A percentile compares a stretch with the other conserved stretches of the same genome.
Evolutionary conservation across 768 basidiomycete genomes (phyloP).

Genomic region (Arthromyces matolae): DNA sequence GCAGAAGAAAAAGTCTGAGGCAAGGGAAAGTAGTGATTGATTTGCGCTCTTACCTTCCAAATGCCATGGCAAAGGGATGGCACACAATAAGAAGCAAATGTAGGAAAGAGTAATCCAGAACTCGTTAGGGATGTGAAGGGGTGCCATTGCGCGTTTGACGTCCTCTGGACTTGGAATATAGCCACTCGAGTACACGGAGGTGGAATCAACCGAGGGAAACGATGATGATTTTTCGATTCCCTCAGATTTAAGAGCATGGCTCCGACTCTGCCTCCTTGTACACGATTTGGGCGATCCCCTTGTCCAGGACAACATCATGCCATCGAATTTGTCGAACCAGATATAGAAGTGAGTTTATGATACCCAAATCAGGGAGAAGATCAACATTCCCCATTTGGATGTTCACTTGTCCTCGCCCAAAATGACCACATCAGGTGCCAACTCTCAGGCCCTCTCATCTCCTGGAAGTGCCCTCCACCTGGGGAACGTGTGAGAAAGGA

Average conservation of each 20-base stretch:
- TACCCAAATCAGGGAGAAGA: slow-evolving; percentile 12
- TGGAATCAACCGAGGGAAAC: slow-evolving; percentile 29
- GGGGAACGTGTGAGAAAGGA: slow-evolving; percentile 3
- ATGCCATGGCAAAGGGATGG: slow-evolving; percentile 68
- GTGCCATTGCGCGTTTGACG: slow-evolving; percentile 18
- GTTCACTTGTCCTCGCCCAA: slow-evolving; percentile 29
- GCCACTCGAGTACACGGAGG: slow-evolving; percentile 27
- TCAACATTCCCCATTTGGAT: slow-evolving; percentile 27
- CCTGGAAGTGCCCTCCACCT: no score
- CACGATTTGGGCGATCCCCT: slow-evolving; percentile 43
- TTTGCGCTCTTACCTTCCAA: slow-evolving; percentile 42
- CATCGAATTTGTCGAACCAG: slow-evolving; percentile 7
- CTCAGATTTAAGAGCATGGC: slow-evolving; percentile 36
- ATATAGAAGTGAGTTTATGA: slow-evolving; percentile 26
- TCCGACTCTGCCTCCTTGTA: slow-evolving; percentile 32
- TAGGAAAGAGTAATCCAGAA: slow-evolving; percentile 51
- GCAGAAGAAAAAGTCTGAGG: neutral
- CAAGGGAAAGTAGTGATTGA: neutral
- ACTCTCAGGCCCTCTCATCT: neutral
- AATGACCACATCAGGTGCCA: slow-evolving; percentile 19
- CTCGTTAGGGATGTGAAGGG: slow-evolving; percentile 33
- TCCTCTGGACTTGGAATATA: slow-evolving; percentile 18
- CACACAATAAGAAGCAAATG: slow-evolving; percentile 50
- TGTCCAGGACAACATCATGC: slow-evolving; percentile 27
- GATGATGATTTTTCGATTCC: slow-evolving; percentile 11